Percentiles rank a stretch among this genome's conserved stretches.
Evolutionary conservation across 2,329 filamentous ascomycete species (phyloP).

Genomic region (Dryadomyces quercivorus): DNA sequence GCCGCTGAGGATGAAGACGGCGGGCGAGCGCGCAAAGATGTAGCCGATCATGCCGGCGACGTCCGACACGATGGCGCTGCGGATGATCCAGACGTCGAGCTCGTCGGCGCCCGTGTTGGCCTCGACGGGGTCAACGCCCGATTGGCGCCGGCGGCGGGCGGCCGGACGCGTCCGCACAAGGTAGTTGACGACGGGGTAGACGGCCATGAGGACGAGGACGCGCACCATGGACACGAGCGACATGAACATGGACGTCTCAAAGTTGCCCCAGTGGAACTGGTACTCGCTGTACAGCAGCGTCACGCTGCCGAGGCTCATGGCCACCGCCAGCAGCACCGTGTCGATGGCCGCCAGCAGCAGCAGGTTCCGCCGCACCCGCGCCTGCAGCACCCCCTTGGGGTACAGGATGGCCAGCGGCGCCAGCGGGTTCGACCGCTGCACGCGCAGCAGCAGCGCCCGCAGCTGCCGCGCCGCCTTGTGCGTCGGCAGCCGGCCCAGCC

Average conservation of each 20-base stretch:
- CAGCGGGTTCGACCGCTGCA: constrained; percentile 52
- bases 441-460: constrained; percentile 2
- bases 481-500: background rate
- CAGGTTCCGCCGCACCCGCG: constrained; percentile 64
- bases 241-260: constrained; percentile 70
- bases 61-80: constrained; percentile 64
- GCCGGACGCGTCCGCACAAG: constrained; percentile 50
- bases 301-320: constrained; percentile 71
- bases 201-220: constrained; percentile 59
- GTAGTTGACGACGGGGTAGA: constrained; percentile 69
- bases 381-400: constrained; percentile 47
- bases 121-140: constrained; percentile 26
- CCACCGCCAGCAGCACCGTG: constrained; percentile 67
- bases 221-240: constrained; percentile 67
- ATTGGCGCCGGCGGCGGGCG: constrained; percentile 26
- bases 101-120: constrained; percentile 58
- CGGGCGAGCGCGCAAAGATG: constrained; percentile 46
- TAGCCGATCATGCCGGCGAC: constrained; percentile 67
- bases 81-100: constrained; percentile 68
- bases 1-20: constrained; percentile 59
- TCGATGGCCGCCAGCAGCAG: constrained; percentile 70
- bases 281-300: constrained; percentile 73
- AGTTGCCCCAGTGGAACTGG: constrained; percentile 70
- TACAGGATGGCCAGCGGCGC: constrained; percentile 66
- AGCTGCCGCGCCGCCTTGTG: background rate